Conservation (phyloP, 345 rosid genomes). For the Ailanthus altissimus region DNA sequence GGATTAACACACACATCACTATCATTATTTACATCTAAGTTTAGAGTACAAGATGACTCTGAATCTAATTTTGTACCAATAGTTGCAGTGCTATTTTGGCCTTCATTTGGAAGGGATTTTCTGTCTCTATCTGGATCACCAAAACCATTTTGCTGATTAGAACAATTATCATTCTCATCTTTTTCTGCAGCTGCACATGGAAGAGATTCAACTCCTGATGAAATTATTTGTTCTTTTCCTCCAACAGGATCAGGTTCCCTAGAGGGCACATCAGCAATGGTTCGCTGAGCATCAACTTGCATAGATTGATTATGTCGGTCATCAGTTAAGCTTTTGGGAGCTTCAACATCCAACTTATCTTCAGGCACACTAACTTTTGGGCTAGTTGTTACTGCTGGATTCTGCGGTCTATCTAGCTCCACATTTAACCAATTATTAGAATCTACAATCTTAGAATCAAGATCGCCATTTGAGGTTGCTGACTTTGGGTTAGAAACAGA, state of each 20-base stretch:
- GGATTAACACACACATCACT: slow-evolving; percentile 39
- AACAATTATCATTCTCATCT: slow-evolving; percentile 40
- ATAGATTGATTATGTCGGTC: slow-evolving; percentile 31
- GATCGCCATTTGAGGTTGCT: slow-evolving; percentile 60
- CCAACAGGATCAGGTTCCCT: slow-evolving; percentile 40
- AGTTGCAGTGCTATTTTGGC: slow-evolving; percentile 38
- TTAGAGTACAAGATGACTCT: slow-evolving; percentile 63
- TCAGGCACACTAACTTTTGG: slow-evolving; percentile 41
- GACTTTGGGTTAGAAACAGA: slow-evolving; percentile 47
- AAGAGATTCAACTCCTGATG: slow-evolving; percentile 42
- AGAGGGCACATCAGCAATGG: slow-evolving; percentile 37
- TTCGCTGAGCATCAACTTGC: slow-evolving; percentile 36
- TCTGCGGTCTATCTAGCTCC: slow-evolving; percentile 50
- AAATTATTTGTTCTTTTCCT: slow-evolving; percentile 44
- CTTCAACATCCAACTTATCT: slow-evolving; percentile 41
- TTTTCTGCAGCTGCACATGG: slow-evolving; percentile 38
- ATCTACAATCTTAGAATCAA: slow-evolving; percentile 42
- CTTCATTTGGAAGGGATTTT: slow-evolving; percentile 43
- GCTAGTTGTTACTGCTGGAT: slow-evolving; percentile 36
- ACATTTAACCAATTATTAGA: slow-evolving; percentile 43
- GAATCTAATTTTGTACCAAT: slow-evolving; percentile 53
- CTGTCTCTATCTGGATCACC: slow-evolving; percentile 41
- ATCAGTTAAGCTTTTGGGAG: slow-evolving; percentile 38
- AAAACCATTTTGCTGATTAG: slow-evolving; percentile 44
- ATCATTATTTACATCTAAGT: slow-evolving; percentile 57